A percentile compares a stretch with the other conserved stretches of the same genome.
phyloP scores from a whole-genome alignment of 2,329 filamentous ascomycete species.

The Knufia petricola region DNA sequence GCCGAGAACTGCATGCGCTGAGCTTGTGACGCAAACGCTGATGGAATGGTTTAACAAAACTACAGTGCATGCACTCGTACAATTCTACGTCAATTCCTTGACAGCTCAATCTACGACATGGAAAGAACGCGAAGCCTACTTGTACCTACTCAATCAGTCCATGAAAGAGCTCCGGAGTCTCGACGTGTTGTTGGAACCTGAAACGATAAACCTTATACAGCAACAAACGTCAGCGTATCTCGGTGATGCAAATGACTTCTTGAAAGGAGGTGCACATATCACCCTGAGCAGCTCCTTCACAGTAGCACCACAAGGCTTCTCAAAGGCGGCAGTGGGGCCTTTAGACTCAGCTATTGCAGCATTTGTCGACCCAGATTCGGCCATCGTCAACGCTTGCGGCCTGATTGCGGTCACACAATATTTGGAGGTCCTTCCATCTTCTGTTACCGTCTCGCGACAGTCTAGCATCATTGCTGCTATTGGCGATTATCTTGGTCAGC shows the following conservation, averaged over 20 bases:
- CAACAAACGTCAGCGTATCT: constrained; percentile 73
- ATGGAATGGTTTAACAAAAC: constrained; percentile 76
- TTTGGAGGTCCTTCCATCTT: constrained; percentile 44
- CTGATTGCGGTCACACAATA: constrained; percentile 74
- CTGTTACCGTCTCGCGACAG: constrained; percentile 50
- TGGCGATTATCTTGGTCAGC: constrained; percentile 63
- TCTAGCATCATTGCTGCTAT: constrained; percentile 50
- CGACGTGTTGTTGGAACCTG: constrained; percentile 57
- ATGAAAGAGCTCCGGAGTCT: constrained; percentile 75
- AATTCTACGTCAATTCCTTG: constrained; percentile 48
- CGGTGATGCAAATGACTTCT: constrained; percentile 59
- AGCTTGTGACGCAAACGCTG: constrained; percentile 74
- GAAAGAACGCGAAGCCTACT: constrained; percentile 66
- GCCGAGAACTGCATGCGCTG: constrained; percentile 81
- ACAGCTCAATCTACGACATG: constrained; percentile 33
- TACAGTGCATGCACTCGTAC: constrained; percentile 69
- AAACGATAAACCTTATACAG: constrained; percentile 63
- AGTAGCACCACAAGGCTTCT: constrained; percentile 50
- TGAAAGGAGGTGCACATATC: constrained; percentile 78
- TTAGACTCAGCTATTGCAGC: constrained; percentile 58
- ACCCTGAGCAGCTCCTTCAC: constrained; percentile 72
- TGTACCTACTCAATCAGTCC: constrained; percentile 78
- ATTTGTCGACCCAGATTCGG: constrained; percentile 65
- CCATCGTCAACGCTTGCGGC: constrained; percentile 85
- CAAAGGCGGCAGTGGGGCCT: constrained; percentile 31